Percentiles rank a stretch among this genome's conserved stretches.
phyloP scores from a whole-genome alignment of 108 stramenopile genomes.

The Conticribra weissflogii region DNA sequence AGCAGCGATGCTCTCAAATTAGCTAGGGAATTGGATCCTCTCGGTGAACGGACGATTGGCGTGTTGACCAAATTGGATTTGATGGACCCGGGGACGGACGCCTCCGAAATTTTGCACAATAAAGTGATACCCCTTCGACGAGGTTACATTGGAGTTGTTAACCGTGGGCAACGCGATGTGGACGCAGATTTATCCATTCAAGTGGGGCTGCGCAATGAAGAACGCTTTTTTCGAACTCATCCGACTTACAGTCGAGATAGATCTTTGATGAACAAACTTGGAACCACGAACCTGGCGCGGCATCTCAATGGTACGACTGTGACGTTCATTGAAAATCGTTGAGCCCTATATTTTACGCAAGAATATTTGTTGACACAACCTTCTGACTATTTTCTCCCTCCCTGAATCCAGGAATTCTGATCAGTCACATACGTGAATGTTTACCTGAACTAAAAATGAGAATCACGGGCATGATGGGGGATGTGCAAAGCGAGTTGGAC shows the following conservation, averaged over 20 bases:
- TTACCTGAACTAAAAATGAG: slow-evolving; percentile 95
- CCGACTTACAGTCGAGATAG: slow-evolving; percentile 85
- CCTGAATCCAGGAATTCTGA: no score
- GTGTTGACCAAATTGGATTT: slow-evolving; percentile 98
- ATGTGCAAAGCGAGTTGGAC: slow-evolving; percentile 88
- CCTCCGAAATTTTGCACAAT: slow-evolving; percentile 88
- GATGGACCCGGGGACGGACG: slow-evolving; percentile 99
- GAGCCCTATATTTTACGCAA: no score
- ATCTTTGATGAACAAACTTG: slow-evolving; percentile 62
- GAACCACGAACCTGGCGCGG: slow-evolving; percentile 79
- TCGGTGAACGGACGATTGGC: slow-evolving; percentile 95
- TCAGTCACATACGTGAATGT: slow-evolving; percentile 97
- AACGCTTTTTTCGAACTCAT: slow-evolving; percentile 90
- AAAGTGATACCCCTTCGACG: slow-evolving; percentile 88
- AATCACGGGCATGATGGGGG: slow-evolving; percentile 86
- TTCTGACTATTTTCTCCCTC: no score
- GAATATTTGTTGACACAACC: no score
- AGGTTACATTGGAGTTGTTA: slow-evolving; percentile 97
- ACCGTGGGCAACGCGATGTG: slow-evolving; percentile 96
- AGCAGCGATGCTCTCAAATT: slow-evolving; percentile 97
- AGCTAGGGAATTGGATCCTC: slow-evolving; percentile 91
- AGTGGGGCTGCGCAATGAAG: slow-evolving; percentile 90
- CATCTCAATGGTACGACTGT: slow-evolving; percentile 84
- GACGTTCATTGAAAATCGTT: no score
- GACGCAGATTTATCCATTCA: slow-evolving; percentile 86